These are phyloP conservation scores for Dovyalis caffra DNA, from an alignment of 345 rosid species.

Conservation along the genomic window DNA sequence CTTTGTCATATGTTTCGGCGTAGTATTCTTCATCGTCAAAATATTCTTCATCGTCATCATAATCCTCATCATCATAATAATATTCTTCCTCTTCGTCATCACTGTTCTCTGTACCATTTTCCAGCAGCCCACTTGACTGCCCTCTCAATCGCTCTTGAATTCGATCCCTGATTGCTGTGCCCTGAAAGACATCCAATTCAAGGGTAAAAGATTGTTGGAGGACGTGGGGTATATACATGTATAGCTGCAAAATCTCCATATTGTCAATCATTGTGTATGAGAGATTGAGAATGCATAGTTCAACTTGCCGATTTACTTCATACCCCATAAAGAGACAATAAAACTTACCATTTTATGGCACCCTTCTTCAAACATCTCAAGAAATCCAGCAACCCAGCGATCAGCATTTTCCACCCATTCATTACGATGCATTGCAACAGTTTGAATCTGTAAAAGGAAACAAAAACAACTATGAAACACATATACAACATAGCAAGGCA, in stretches of 20 bases:
- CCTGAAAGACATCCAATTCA: slow-evolving; percentile 36
- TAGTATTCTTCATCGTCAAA: slow-evolving; percentile 39
- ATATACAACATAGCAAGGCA: not conserved
- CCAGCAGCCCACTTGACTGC: slow-evolving; percentile 38
- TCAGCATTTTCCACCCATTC: slow-evolving; percentile 99
- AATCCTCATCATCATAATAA: slow-evolving; percentile 15
- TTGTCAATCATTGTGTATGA: not conserved
- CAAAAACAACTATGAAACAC: not conserved
- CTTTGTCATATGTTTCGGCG: slow-evolving; percentile 34
- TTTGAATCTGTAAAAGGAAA: slow-evolving; percentile 55
- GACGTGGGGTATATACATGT: not conserved
- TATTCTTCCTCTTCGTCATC: slow-evolving; percentile 33
- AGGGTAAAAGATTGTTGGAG: not conserved
- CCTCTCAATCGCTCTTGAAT: slow-evolving; percentile 73
- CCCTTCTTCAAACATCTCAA: slow-evolving; percentile 98
- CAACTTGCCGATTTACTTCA: no score
- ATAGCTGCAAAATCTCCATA: not conserved
- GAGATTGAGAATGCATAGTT: no score
- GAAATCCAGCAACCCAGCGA: slow-evolving; percentile 97
- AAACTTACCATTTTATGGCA: slow-evolving; percentile 88
- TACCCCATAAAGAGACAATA: not conserved
- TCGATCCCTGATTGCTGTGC: slow-evolving; percentile 78
- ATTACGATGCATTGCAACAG: slow-evolving; percentile 67
- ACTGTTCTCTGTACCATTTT: slow-evolving; percentile 28
- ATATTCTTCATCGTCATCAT: slow-evolving; percentile 14